Percentiles rank a stretch among this genome's conserved stretches.
Evolutionary conservation across 108 stramenopile genomes (phyloP).

Genomic region (Pseudonitzschia pungens): DNA sequence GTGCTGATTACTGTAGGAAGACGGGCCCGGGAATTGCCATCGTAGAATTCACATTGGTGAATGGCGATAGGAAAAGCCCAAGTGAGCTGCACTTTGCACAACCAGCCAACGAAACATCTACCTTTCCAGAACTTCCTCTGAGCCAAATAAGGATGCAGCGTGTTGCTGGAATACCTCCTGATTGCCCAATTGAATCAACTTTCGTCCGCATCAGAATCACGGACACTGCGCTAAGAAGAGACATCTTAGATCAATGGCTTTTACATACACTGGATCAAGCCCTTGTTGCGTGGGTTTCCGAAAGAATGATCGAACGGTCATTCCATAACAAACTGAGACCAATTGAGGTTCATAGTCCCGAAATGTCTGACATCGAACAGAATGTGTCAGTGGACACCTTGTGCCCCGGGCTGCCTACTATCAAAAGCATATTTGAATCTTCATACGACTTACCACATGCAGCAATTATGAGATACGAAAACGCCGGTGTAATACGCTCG

Average conservation of each 20-base stretch:
- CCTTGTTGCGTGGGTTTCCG: slow-evolving; percentile 60
- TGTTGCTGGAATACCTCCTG: slow-evolving; percentile 16
- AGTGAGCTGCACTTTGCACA: slow-evolving; percentile 25
- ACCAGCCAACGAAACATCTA: slow-evolving; percentile 4
- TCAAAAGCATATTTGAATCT: slow-evolving; percentile 43
- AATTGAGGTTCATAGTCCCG: neutral
- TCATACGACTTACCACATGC: slow-evolving; percentile 66
- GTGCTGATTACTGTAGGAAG: slow-evolving; percentile 49
- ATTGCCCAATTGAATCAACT: slow-evolving; percentile 1
- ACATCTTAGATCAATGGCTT: slow-evolving; percentile 62
- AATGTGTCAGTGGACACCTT: slow-evolving; percentile 34
- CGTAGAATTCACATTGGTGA: slow-evolving; percentile 50
- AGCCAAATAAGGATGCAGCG: slow-evolving; percentile 19
- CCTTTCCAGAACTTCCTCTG: neutral
- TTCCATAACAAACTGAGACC: neutral
- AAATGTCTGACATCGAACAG: slow-evolving; percentile 1
- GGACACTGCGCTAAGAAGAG: slow-evolving; percentile 61
- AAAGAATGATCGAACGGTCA: slow-evolving; percentile 50
- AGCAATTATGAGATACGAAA: slow-evolving; percentile 39
- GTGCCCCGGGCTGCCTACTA: slow-evolving; percentile 50
- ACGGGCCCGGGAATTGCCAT: slow-evolving; percentile 69
- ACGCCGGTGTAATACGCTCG: slow-evolving; percentile 39
- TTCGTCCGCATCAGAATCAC: slow-evolving; percentile 51
- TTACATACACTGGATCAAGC: slow-evolving; percentile 68
- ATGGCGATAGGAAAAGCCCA: slow-evolving; percentile 23